Conservation (phyloP, 306 rosid species). For the Dicorynia guianensis region DNA sequence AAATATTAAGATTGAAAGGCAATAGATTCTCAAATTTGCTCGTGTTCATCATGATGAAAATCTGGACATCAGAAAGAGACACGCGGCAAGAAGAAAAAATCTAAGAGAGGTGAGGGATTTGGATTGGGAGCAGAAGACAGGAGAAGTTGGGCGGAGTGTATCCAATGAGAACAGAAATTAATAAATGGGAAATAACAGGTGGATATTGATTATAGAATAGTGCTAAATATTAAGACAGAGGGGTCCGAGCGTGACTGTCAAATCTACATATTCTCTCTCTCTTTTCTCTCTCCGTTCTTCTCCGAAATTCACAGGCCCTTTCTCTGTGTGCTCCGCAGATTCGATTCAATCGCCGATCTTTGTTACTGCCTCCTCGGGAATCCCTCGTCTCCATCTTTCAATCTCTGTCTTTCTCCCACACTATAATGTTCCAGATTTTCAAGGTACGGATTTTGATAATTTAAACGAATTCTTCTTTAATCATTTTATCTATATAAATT, state of each 20-base stretch:
- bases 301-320: constrained; percentile 57
- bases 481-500: neutral
- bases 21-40: neutral
- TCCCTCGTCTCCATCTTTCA: constrained; percentile 62
- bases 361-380: constrained; percentile 61
- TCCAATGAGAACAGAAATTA: constrained; percentile 26
- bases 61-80: constrained; percentile 28
- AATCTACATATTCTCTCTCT: constrained; percentile 85
- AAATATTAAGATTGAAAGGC: too few species aligned
- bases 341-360: constrained; percentile 78
- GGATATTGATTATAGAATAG: constrained; percentile 49
- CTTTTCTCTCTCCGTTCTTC: constrained; percentile 44
- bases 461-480: neutral
- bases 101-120: constrained; percentile 27
- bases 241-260: constrained; percentile 90
- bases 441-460: constrained; percentile 65
- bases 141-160: constrained; percentile 43
- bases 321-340: constrained; percentile 57
- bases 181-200: constrained; percentile 36
- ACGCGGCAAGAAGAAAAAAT: constrained; percentile 48
- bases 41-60: constrained; percentile 32
- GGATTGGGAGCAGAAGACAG: constrained; percentile 38
- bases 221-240: constrained; percentile 51
- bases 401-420: constrained; percentile 55
- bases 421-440: constrained; percentile 83